Evolutionary conservation across 2,329 filamentous ascomycete species (phyloP), one percentile per base, ranked within the genome.

Genomic region (Rachicladosporium sp.): DNA sequence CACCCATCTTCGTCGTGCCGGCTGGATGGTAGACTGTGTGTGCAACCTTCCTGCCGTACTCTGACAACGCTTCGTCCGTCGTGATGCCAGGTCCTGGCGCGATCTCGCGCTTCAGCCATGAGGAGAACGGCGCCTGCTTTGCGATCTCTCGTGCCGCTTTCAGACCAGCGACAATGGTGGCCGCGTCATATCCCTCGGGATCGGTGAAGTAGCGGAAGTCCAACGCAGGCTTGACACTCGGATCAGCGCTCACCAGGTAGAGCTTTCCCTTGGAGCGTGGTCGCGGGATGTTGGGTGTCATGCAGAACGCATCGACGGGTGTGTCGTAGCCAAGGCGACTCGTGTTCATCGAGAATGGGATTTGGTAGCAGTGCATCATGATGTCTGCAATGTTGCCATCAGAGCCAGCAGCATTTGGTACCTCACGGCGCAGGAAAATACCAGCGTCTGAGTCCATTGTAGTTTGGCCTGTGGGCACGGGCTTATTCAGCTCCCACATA

Each of bases 321-420:
- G 68, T 67, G 52, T 78, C 75, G 59, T 80, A 93, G 49, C 86
- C 86, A 8, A 94, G 72, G 31, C 67, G 78, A 40, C 73, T 67
- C 1, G 86, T 94, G 71, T 93, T 93, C 50, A 87, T 76, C 46
- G 80, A 83, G 65, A 93, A 93, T 39, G 86, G 86, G 50, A 93
- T 93, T 65, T 93, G 87, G 69, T 93, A 93, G 73, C 86, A 93
- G 68, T 93, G 86, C 82, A 91, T 91, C 87, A 93, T 93, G 54
- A 93, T 66, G 56, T 94, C 87, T 47, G 82, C 82, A 40, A 83
- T 79, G 45, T 82, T 74, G 38, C 81, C 81, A 51, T 93, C 85
- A 2, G 66, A 65, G 41, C 74, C 74, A 3, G 71, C 74, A 2
- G 84, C 82, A 55, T 88, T 78, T 51, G 75, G 68, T 10, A 70